Percentiles rank a stretch among this genome's conserved stretches.
Evolutionary conservation across 1,139 yeast species (phyloP).

Genomic region (Hemisphaericaspora xylofermentans): DNA sequence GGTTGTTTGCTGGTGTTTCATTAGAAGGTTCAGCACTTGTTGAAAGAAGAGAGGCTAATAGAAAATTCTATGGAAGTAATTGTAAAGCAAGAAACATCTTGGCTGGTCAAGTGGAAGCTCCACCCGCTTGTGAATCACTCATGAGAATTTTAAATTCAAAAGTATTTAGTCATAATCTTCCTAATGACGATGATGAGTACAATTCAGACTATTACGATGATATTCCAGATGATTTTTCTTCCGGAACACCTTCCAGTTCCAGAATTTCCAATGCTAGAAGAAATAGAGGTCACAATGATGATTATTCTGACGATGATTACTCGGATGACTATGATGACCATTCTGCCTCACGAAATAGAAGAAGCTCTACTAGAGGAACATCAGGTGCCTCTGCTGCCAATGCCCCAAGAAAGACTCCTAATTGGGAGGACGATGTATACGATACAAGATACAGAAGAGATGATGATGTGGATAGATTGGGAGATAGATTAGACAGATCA

Average conservation of each 20-base stretch:
- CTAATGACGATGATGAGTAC: constrained; percentile 50
- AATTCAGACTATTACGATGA: constrained; percentile 67
- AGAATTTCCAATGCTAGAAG: constrained; percentile 18
- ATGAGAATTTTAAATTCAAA: constrained; percentile 84
- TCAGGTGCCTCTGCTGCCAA: constrained; percentile 10
- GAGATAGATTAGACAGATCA: constrained; percentile 32
- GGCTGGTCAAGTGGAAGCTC: constrained; percentile 84
- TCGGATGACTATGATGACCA: constrained; percentile 37
- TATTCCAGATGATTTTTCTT: constrained; percentile 62
- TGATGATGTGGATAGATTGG: constrained; percentile 37
- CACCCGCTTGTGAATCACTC: constrained; percentile 89
- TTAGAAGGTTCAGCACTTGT: constrained; percentile 93
- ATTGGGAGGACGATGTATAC: constrained; percentile 84
- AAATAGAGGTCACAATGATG: constrained; percentile 20
- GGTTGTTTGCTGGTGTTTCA: constrained; percentile 95
- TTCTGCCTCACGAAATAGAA: constrained; percentile 22
- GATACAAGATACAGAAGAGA: constrained; percentile 44
- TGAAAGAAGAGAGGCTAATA: constrained; percentile 94
- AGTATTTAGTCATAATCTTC: constrained; percentile 65
- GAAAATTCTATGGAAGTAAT: constrained; percentile 86
- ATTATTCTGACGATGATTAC: constrained; percentile 42
- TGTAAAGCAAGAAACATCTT: constrained; percentile 85
- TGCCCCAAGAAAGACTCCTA: constrained; percentile 13
- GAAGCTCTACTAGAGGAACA: constrained; percentile 19
- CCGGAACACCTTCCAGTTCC: constrained; percentile 29